Evolutionary conservation across 352 stramenopile species (phyloP).

Genomic region (Pythium myriotylum): DNA sequence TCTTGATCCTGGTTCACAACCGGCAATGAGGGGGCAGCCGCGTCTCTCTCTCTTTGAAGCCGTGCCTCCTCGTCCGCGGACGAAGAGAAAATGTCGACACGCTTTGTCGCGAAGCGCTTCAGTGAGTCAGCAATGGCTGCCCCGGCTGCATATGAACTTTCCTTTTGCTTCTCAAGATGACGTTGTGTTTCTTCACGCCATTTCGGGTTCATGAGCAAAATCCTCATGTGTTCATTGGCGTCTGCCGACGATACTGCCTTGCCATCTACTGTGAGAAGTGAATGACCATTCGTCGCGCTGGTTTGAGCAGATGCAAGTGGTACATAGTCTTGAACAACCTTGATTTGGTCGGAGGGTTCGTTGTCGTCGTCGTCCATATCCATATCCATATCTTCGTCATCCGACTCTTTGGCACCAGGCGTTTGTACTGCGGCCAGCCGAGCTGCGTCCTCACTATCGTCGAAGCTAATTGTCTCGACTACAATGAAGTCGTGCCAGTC

Average conservation of each 20-base stretch:
- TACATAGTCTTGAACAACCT: conserved; percentile 88
- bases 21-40: conserved; percentile 23
- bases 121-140: conserved; percentile 96
- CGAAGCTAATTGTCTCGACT: conserved; percentile 98
- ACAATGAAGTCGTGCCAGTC: conserved; percentile 99
- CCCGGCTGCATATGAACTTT: conserved; percentile 94
- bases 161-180: conserved; percentile 97
- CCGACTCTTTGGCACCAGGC: conserved; percentile 46
- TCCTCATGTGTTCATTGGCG: conserved; percentile 99
- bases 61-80: conserved; percentile 83
- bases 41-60: conserved; percentile 44
- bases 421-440: conserved; percentile 31
- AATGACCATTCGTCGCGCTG: conserved; percentile 26
- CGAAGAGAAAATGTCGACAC: conserved; percentile 94
- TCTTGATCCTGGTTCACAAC: conserved; percentile 20
- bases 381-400: conserved; percentile 92
- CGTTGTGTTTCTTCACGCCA: conserved; percentile 96
- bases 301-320: conserved; percentile 50
- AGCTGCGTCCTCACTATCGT: conserved; percentile 81
- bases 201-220: conserved; percentile 98
- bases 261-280: conserved; percentile 78
- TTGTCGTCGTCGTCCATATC: conserved; percentile 80
- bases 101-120: conserved; percentile 89
- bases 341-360: conserved; percentile 54
- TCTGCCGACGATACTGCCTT: conserved; percentile 87